Evolutionary conservation across 179 eudicot species (phyloP).

Genomic region (Silene vulgaris): DNA sequence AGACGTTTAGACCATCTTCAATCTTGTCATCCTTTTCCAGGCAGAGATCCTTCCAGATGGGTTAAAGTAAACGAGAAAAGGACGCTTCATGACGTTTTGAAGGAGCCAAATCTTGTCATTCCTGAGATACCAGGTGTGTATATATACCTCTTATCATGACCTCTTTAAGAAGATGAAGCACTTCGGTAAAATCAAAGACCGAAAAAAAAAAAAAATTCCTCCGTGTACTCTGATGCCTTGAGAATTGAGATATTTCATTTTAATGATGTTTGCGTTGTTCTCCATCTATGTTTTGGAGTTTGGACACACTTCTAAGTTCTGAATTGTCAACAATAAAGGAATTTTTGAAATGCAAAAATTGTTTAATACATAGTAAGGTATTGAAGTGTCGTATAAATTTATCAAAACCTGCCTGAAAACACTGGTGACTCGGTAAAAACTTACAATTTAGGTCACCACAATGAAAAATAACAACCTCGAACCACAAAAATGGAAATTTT

Average conservation of each 20-base stretch:
- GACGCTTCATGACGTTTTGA: slow-evolving; percentile 64
- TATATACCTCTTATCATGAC: background rate
- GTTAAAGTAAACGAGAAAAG: slow-evolving; percentile 61
- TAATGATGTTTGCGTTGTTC: background rate
- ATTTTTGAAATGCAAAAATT: background rate
- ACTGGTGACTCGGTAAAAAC: background rate
- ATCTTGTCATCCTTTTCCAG: slow-evolving; percentile 32
- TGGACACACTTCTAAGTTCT: background rate
- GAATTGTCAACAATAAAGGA: background rate
- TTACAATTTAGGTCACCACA: background rate
- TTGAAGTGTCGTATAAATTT: background rate
- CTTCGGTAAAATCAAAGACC: background rate
- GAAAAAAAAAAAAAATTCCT: background rate
- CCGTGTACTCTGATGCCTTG: background rate
- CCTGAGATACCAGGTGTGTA: slow-evolving; percentile 84
- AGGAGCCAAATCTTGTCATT: slow-evolving; percentile 51
- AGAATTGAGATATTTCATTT: background rate
- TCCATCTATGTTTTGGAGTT: background rate
- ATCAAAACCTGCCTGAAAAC: background rate
- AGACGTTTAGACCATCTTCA: slow-evolving; percentile 4
- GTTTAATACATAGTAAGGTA: background rate
- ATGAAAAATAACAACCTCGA: background rate
- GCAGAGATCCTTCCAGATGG: slow-evolving; percentile 51
- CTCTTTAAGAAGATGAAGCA: background rate
- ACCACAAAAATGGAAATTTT: background rate